Evolutionary conservation across 78 protist genomes (phyloP), one percentile per base, ranked within the genome.

Genomic region (Dictyostelium brefeldianum): DNA sequence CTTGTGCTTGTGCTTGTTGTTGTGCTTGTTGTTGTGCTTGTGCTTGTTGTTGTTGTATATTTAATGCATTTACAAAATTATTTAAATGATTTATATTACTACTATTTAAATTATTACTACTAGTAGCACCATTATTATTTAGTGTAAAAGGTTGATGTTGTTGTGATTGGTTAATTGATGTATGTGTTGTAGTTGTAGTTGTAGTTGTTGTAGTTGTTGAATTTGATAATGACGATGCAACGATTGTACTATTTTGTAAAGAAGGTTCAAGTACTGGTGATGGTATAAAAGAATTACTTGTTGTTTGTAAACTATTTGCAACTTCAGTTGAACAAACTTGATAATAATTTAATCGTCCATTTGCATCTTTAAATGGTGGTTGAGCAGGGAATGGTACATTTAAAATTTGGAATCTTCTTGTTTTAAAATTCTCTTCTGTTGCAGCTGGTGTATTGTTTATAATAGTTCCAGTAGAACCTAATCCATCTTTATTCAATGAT

Each of bases 301-400:
- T 22, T 27, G 57, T 10, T 36, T 46, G n/a, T 41, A 71, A 71
- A 31, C 36, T 74, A 47, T 74, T 48, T 50, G 59, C 29, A 10
- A 48, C 62, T 41, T 46, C 81, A 31, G 15, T 43, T 18, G 79
- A 31, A 73, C 48, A 43, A 43, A 43, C 48, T 11, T 47, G 48
- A 74, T 74, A 74, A 41, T 74, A 74, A 25, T 74, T 74, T 17
- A 74, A 18, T 74, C 81, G 48, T 2, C 91, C 75, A 59, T 71
- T 71, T 17, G 78, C 46, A 11, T 50, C 48, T 74, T 84, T 84
- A 11, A 25, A 80, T 11, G 91, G 81, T 8, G 81, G 91, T 41
- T 46, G n/a, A 2, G 75, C 46, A 46, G 92, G 92, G 12, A 85
- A 41, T 27, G 92, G 92, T 20, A 77, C 46, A n/a, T 29, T 51